phyloP scores from a whole-genome alignment of 2,329 filamentous ascomycete species.

The Macrophomina phaseolina region DNA sequence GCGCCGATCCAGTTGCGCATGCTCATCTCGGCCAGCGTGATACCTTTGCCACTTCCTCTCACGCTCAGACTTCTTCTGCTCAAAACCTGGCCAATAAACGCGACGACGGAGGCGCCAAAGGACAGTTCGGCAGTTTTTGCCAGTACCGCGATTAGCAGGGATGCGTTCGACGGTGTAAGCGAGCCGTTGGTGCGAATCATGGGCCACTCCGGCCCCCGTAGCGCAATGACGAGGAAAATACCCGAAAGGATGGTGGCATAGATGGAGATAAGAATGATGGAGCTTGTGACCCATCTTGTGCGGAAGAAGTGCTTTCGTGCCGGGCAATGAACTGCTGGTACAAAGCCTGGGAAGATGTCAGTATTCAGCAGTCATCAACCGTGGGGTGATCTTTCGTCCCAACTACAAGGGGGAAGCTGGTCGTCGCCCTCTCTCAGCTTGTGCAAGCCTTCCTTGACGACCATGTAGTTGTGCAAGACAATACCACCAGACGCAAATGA shows the following conservation, averaged over 20 bases:
- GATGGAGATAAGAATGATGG: slow-evolving; percentile 55
- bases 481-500: too few relatives aligned
- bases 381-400: neutral
- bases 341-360: slow-evolving; percentile 35
- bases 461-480: too few relatives aligned
- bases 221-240: slow-evolving; percentile 68
- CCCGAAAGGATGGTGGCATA: slow-evolving; percentile 70
- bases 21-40: slow-evolving; percentile 76
- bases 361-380: too few relatives aligned
- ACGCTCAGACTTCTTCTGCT: slow-evolving; percentile 69
- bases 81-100: slow-evolving; percentile 75
- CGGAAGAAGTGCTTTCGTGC: slow-evolving; percentile 47
- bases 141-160: slow-evolving; percentile 69
- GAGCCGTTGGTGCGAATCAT: slow-evolving; percentile 59
- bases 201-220: slow-evolving; percentile 68
- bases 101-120: slow-evolving; percentile 78
- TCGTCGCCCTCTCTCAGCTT: too few relatives aligned
- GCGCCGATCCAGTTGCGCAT: slow-evolving; percentile 73
- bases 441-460: too few relatives aligned
- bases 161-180: slow-evolving; percentile 68
- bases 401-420: too few relatives aligned
- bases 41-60: slow-evolving; percentile 61
- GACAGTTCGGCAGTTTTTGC: slow-evolving; percentile 80
- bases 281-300: slow-evolving; percentile 21
- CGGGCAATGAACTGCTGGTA: slow-evolving; percentile 44